Evolutionary conservation across 2,329 filamentous ascomycete genomes (phyloP).

Genomic region (Akanthomyces muscarius): DNA sequence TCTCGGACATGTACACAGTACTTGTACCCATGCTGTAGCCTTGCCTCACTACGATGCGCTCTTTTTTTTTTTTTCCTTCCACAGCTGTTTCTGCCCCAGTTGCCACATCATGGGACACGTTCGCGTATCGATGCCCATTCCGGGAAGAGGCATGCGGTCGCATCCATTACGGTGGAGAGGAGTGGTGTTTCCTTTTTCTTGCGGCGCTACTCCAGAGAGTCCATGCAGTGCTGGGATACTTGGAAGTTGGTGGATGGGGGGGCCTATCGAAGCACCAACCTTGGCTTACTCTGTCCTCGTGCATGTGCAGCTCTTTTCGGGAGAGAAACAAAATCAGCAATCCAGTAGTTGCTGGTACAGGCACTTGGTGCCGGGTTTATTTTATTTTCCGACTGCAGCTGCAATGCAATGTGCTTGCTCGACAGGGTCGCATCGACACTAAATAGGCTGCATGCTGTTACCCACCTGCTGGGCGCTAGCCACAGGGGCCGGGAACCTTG

Average conservation of each 20-base stretch:
- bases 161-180: background rate
- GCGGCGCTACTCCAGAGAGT: background rate
- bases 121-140: conserved; percentile 15
- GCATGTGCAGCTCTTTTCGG: background rate
- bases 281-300: background rate
- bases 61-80: background rate
- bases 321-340: background rate
- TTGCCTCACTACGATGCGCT: background rate
- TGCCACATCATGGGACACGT: background rate
- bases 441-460: background rate
- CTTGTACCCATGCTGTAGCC: too few relatives aligned
- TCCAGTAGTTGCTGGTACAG: background rate
- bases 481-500: background rate
- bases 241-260: background rate
- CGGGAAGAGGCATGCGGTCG: background rate
- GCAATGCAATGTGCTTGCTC: background rate
- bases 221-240: background rate
- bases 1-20: background rate
- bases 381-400: background rate
- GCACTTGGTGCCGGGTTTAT: background rate
- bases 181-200: background rate
- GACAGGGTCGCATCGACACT: background rate
- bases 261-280: too few relatives aligned
- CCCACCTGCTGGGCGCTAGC: background rate
- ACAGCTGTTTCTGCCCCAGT: background rate